Evolutionary conservation across 164 flowering plant species (phyloP), one percentile per base, ranked within the genome.

Genomic region (Vitis cinerea): DNA sequence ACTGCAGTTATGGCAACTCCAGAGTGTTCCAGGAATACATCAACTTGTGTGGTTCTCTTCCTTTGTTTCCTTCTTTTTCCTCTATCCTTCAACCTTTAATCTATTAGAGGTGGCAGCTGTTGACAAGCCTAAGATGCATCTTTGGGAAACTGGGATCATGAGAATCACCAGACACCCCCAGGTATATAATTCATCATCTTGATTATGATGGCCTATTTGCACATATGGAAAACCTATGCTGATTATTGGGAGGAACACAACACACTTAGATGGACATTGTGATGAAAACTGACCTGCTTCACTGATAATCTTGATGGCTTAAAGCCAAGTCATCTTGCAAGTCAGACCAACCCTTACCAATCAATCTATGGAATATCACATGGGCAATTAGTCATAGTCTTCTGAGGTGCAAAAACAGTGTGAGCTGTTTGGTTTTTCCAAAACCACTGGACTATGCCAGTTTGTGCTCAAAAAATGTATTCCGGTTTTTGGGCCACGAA

Each of bases 61-160:
- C 71, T 93, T 95, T 71, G 73, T 93, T 55, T 95, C 99, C 63
- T 95, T 95, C 86, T 59, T 91, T 63, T 87, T 95, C 76, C 91
- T 95, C 8, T 95, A 93, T 74, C 99, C 99, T 30, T 95, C 99
- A 16, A 95, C 99, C 23, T 95, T 95, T 69, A 95, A 93, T 72
- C 81, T 95, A 57, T 72, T 95, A 59, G 99, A 95, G 80, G 98
- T 95, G 5, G 98, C 99, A 51, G 98, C 99, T 10, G 98, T 95
- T 72, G 98, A 95, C 72, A 89, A 95, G 83, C 98, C 99, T 37
- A 90, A 90, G 72, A 77, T 95, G 94, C 99, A 95, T 82, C 89
- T 95, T 48, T 95, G 99, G 99, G 99, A 95, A 76, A 95, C 97
- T 13, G 99, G 99, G 60, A 87, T 95, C 73, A 95, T 95, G 87